phyloP scores from a whole-genome alignment of 2,329 filamentous ascomycete species.

The Penicillium corylophilum region DNA sequence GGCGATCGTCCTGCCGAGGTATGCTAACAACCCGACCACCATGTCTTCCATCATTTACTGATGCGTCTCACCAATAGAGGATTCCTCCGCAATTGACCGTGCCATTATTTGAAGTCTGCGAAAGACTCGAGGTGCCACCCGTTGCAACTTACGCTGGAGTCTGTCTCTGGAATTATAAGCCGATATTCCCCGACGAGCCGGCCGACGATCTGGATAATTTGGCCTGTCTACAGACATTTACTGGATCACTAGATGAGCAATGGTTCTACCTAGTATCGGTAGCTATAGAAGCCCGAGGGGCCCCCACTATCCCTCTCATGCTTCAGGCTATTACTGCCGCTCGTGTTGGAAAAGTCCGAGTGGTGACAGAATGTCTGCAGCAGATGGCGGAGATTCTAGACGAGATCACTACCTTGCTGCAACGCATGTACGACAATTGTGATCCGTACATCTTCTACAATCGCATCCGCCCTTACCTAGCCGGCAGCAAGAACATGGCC shows the following conservation, averaged over 20 bases:
- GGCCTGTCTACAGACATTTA: slow-evolving; percentile 84
- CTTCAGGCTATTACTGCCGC: slow-evolving; percentile 80
- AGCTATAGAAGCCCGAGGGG: slow-evolving; percentile 90
- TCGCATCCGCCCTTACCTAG: slow-evolving; percentile 91
- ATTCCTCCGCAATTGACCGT: slow-evolving; percentile 80
- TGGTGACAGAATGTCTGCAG: slow-evolving; percentile 74
- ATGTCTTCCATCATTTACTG: background rate
- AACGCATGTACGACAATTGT: slow-evolving; percentile 92
- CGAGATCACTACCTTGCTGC: slow-evolving; percentile 73
- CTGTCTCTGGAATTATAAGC: slow-evolving; percentile 96
- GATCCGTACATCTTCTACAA: slow-evolving; percentile 95
- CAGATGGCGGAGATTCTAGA: slow-evolving; percentile 84
- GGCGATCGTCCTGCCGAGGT: slow-evolving; percentile 73
- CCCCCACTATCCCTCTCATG: slow-evolving; percentile 84
- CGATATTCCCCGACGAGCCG: slow-evolving; percentile 78
- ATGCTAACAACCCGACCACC: slow-evolving; percentile 4
- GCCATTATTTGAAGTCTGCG: slow-evolving; percentile 74
- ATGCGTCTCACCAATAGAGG: slow-evolving; percentile 39
- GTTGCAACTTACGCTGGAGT: slow-evolving; percentile 92
- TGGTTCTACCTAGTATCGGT: slow-evolving; percentile 98
- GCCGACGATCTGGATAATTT: slow-evolving; percentile 85
- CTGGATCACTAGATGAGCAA: slow-evolving; percentile 90
- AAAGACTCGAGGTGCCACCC: slow-evolving; percentile 78
- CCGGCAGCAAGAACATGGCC: slow-evolving; percentile 95
- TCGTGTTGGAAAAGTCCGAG: slow-evolving; percentile 64